Percentiles rank a stretch among this genome's conserved stretches.
These are phyloP conservation scores for Dactylellina leptospora DNA, from an alignment of 2,329 filamentous ascomycete genomes.

Conservation along the genomic window DNA sequence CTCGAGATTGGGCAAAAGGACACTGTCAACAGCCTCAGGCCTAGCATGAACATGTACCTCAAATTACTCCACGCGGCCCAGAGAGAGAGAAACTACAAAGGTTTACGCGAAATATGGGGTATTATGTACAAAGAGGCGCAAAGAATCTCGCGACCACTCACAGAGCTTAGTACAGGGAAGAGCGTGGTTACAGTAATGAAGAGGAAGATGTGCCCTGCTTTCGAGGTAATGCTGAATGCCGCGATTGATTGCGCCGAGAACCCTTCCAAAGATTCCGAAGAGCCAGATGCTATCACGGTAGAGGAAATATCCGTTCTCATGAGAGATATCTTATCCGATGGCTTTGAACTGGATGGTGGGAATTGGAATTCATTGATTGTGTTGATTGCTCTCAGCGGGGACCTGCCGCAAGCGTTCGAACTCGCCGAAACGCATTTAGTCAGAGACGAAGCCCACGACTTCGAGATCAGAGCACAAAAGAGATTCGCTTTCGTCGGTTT, in stretches of 20 bases:
- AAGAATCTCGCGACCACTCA: slow-evolving; percentile 20
- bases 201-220: slow-evolving; percentile 41
- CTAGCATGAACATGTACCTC: slow-evolving; percentile 44
- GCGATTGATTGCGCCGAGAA: slow-evolving; percentile 31
- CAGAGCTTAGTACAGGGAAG: slow-evolving; percentile 30
- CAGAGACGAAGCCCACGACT: slow-evolving; percentile 12
- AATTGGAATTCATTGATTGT: slow-evolving; percentile 50
- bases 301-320: slow-evolving; percentile 29
- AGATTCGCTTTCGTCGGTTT: slow-evolving; percentile 40
- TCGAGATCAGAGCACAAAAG: slow-evolving; percentile 16
- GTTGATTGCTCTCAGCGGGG: slow-evolving; percentile 22
- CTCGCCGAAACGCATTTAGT: slow-evolving; percentile 31
- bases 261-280: neutral
- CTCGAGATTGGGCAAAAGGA: slow-evolving; percentile 12
- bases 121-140: slow-evolving; percentile 37
- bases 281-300: slow-evolving; percentile 18
- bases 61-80: slow-evolving; percentile 40
- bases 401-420: slow-evolving; percentile 35
- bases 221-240: slow-evolving; percentile 43
- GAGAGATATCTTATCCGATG: slow-evolving; percentile 29
- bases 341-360: slow-evolving; percentile 44
- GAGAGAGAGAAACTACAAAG: slow-evolving; percentile 32
- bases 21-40: slow-evolving; percentile 27
- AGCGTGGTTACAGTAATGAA: slow-evolving; percentile 47
- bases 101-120: slow-evolving; percentile 32